Base-by-base conservation (phyloP, 116 monocot genomes). In the Posidonia oceanica region DNA sequence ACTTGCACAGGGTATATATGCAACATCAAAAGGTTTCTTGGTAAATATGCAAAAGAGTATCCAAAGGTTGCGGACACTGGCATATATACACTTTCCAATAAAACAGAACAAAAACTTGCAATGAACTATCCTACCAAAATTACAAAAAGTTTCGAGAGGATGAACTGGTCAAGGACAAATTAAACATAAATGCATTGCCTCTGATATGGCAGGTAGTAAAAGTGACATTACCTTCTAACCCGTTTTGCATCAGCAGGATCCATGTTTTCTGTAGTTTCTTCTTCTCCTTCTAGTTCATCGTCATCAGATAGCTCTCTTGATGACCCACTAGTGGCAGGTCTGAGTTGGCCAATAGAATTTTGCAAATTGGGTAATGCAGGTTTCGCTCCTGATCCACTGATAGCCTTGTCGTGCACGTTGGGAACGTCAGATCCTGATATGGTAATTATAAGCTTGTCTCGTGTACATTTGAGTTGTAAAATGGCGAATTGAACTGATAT, bases 271-370 rank as follows among this genome's bases (percentile, higher is more conserved):
- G 77, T 76, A 11, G 61, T 81, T 71, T 91, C 91, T 20, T 68
- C 75, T 74, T 87, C 85, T 66, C 83, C 87, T 60, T 85, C 87
- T 48, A 87, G 38, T 10, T 87, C 91, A 61, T 91, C 91, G 68
- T 91, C 91, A 75, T 91, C 85, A 40, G 91, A 87, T 67, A 75
- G 78, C 70, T 87, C 87, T 56, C 78, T 79, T 58, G 88, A 91
- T 20, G 85, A 91, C 58, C 77, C 79, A 73, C 91, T 91, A 22
- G 78, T 77, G n/a, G 79, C 66, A 40, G 78, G 72, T 67, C 68
- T 82, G 37, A 54, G 74, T 52, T 71, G 75, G 41, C 20, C 21
- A 40, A 39, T 52, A 36, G 69, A 57, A 74, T 73, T 87, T 63
- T 80, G 80, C 48, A 77, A 7, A 62, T 60, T 40, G 56, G 74